phyloP scores from a whole-genome alignment of 169 alveolate genomes.

The Eimeria nieschulzi region DNA sequence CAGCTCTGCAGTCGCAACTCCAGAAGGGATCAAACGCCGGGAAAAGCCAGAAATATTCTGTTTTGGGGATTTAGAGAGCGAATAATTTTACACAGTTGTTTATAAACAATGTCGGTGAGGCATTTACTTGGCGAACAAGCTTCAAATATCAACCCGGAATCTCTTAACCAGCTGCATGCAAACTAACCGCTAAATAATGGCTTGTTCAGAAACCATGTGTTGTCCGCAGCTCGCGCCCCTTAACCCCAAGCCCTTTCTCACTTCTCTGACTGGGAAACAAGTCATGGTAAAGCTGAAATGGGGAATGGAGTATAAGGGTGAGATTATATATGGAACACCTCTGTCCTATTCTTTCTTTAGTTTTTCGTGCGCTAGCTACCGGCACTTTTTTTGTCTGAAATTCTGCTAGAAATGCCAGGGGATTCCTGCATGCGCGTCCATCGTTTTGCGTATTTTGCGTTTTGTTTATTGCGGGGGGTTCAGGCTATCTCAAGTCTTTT shows the following conservation, averaged over 20 bases:
- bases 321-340: not conserved
- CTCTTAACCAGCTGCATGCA: too few relatives aligned
- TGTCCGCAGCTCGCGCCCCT: constrained; percentile 86
- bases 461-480: not conserved
- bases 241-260: constrained; percentile 95
- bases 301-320: constrained; percentile 97
- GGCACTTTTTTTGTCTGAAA: not conserved
- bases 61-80: too few relatives aligned
- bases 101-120: constrained; percentile 36
- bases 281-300: constrained; percentile 93
- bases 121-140: not conserved
- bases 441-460: not conserved
- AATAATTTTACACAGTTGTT: too few relatives aligned
- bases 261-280: constrained; percentile 89
- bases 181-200: too few relatives aligned
- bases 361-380: not conserved
- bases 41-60: too few relatives aligned
- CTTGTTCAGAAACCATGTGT: not conserved
- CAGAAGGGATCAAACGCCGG: too few relatives aligned
- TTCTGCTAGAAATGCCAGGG: not conserved
- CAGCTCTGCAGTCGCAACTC: too few relatives aligned
- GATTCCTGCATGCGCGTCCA: too few relatives aligned
- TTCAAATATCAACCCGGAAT: not conserved
- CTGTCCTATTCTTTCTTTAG: not conserved
- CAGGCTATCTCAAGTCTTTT: constrained; percentile 89